Base-by-base conservation (phyloP, 1,284 basidiomycete genomes). In the Boletus smithii region DNA sequence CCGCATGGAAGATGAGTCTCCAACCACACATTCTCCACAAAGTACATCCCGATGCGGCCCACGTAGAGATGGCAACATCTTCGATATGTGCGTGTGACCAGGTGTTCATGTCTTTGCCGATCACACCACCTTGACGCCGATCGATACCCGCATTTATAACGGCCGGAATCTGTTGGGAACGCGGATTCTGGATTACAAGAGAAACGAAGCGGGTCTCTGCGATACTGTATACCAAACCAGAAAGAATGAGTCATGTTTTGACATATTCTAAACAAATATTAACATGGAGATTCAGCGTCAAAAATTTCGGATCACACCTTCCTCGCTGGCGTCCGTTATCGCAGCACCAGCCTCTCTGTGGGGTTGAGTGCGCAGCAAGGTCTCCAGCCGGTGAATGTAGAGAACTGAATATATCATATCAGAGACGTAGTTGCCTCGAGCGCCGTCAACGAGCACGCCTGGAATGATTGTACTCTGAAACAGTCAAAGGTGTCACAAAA, bases 331-430 rank as follows among this genome's bases (percentile, higher is more conserved):
- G 7, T 63, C 55, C 8, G 54, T 54, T 31, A 67, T 44, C 16
- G 48, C 35, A 14, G 55, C 32, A 29, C 64, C 63, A 5, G 72
- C 59, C 31, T 66, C 56, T 34, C 70, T 64, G 50, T 73, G 70
- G 1, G 59, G 46, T 20, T 62, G 66, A n/a, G 61, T 62, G 16
- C 42, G 47, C 13, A 68, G 60, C 27, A 73, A 55, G 9, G 60
- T 56, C 42, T 69, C 71, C 34, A 73, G 59, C 36, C 56, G 58
- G 23, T 63, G 62, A 4, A 66, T 48, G 40, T 72, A 61, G 16
- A 63, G 36, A 55, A 75, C 71, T 23, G 63, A 64, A 53, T 70
- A 73, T 44, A 73, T 60, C 0, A 46, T 55, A 8, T 69, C 60
- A 5, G 60, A 56, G 3, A 52, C 42, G 24, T 55, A 54, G 51